phyloP scores from a whole-genome alignment of 2,329 filamentous ascomycete genomes.

The Pseudogymnoascus sp. region DNA sequence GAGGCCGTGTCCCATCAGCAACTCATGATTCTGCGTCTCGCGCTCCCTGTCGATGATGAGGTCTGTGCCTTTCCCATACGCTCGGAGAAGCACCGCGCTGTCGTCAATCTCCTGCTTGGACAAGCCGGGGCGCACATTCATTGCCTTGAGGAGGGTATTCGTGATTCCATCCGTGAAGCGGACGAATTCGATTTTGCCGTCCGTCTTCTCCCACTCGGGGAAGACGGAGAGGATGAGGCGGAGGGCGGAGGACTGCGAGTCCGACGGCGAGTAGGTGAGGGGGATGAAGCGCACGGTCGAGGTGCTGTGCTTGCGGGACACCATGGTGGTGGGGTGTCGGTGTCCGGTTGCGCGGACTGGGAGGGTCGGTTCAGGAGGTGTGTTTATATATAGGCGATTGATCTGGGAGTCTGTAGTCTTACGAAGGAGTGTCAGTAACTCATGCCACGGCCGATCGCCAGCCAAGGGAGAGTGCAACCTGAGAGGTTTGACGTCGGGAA shows the following conservation, averaged over 20 bases:
- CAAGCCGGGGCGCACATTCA: conserved; percentile 62
- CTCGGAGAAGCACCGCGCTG: conserved; percentile 81
- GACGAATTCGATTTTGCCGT: conserved; percentile 73
- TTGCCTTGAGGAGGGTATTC: conserved; percentile 80
- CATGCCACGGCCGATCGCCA: neutral
- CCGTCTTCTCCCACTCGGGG: conserved; percentile 72
- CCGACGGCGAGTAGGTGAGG: conserved; percentile 68
- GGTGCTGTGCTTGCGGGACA: conserved; percentile 10
- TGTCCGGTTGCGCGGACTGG: neutral
- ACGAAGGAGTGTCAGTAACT: neutral
- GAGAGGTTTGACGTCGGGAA: conserved; percentile 1
- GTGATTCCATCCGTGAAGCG: conserved; percentile 98
- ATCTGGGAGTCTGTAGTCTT: neutral
- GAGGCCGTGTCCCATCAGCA: conserved; percentile 75
- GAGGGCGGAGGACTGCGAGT: conserved; percentile 73
- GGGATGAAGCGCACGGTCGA: conserved; percentile 57
- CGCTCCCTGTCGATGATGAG: conserved; percentile 93
- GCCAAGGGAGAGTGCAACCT: neutral
- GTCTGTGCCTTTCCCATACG: conserved; percentile 91
- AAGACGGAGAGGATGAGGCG: conserved; percentile 71
- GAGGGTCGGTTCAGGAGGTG: neutral
- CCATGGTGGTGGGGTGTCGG: conserved; percentile 1
- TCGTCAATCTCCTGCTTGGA: conserved; percentile 72
- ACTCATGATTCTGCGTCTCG: conserved; percentile 71
- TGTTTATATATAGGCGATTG: neutral